These are phyloP conservation scores for Cudoniella acicularis DNA, from an alignment of 495 filamentous ascomycete genomes.

Conservation along the genomic window DNA sequence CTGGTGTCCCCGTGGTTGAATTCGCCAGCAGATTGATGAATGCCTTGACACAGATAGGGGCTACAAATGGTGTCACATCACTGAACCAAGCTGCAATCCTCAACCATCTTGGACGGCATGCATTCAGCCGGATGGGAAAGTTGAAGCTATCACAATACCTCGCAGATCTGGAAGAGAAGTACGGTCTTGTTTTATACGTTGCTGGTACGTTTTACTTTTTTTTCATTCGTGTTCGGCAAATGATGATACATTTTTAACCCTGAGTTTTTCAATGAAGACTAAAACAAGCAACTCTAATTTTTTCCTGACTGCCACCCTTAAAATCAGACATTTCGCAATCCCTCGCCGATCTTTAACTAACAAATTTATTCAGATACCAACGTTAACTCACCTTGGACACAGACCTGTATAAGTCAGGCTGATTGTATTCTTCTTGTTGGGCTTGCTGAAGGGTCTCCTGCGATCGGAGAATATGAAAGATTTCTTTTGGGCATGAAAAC, in stretches of 20 bases:
- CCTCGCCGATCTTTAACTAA: slow-evolving; percentile 18
- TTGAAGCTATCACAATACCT: slow-evolving; percentile 94
- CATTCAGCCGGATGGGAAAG: slow-evolving; percentile 96
- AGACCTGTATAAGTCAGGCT: slow-evolving; percentile 94
- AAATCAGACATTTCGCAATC: neutral
- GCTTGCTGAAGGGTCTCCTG: slow-evolving; percentile 82
- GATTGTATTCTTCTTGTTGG: slow-evolving; percentile 94
- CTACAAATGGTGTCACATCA: slow-evolving; percentile 83
- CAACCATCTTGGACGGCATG: slow-evolving; percentile 90
- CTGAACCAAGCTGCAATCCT: slow-evolving; percentile 91
- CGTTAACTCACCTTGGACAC: slow-evolving; percentile 95
- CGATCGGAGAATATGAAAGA: slow-evolving; percentile 91
- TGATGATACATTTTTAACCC: slow-evolving; percentile 26
- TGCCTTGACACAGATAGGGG: slow-evolving; percentile 83
- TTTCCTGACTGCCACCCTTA: slow-evolving; percentile 33
- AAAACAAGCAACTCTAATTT: slow-evolving; percentile 47
- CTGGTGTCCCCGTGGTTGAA: slow-evolving; percentile 90
- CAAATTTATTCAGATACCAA: slow-evolving; percentile 59
- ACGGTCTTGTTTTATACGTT: slow-evolving; percentile 91
- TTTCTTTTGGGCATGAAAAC: slow-evolving; percentile 97
- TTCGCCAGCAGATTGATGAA: slow-evolving; percentile 88
- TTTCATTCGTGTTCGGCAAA: slow-evolving; percentile 5
- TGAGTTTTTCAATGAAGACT: slow-evolving; percentile 38
- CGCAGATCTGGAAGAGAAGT: slow-evolving; percentile 95
- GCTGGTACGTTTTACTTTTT: slow-evolving; percentile 54